Percentiles rank a stretch among this genome's conserved stretches.
These are phyloP conservation scores for Forsythia viridissima DNA, from an alignment of 257 asterid species.

Conservation along the genomic window DNA sequence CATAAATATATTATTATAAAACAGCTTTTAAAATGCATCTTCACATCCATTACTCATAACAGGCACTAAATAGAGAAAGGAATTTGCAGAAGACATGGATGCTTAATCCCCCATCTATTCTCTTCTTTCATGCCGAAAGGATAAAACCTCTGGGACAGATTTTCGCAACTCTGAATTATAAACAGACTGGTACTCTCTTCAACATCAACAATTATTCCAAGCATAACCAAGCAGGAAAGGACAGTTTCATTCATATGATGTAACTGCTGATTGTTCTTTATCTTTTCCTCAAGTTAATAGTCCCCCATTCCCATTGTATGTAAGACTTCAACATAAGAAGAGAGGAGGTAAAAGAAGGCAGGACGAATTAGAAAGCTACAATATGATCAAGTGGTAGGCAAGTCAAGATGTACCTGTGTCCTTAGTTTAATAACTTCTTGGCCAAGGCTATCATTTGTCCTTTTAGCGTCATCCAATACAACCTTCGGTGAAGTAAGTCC, in stretches of 20 bases:
- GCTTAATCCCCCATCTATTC: conserved; percentile 6
- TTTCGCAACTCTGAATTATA: not conserved
- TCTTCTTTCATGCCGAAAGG: conserved; percentile 3
- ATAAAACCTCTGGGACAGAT: not conserved
- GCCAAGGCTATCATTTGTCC: conserved; percentile 64
- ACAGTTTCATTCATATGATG: conserved; percentile 9
- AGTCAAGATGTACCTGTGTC: conserved; percentile 67
- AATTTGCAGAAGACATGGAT: not conserved
- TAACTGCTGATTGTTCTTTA: conserved; percentile 2
- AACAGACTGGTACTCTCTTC: conserved; percentile 1
- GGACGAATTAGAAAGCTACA: not conserved
- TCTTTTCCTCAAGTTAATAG: conserved; percentile 13
- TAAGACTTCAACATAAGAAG: not conserved
- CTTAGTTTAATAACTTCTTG: conserved; percentile 82
- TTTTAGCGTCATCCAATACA: conserved; percentile 62
- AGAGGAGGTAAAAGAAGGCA: not conserved
- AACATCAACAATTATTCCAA: conserved; percentile 1
- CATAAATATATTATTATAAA: not conserved
- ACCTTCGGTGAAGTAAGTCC: conserved; percentile 89
- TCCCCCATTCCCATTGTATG: conserved; percentile 9
- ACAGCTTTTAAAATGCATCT: not conserved
- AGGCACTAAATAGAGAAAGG: not conserved
- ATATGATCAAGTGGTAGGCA: not conserved
- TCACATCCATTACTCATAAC: not conserved
- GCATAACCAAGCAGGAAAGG: conserved; percentile 12